Base-by-base conservation (phyloP, 2,329 filamentous ascomycete species). In the Aspergillus sp. region DNA sequence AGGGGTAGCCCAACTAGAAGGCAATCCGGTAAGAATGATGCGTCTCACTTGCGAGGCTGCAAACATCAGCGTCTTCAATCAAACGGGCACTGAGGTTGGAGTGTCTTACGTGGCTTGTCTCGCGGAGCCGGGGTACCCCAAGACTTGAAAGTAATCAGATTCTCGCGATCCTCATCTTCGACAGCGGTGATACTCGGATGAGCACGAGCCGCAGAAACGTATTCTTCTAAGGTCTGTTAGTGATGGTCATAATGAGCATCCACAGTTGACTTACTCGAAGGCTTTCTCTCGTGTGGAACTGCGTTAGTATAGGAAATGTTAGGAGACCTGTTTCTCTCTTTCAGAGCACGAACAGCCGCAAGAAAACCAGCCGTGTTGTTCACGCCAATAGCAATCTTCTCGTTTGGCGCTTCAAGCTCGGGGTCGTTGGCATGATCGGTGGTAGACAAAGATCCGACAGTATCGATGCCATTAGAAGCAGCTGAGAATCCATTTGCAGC, bases 11-110 rank as follows among this genome's bases (percentile, higher is more conserved):
- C 63, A 63, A 35, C 50, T 51, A 3, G 54, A 45, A 1, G 71
- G 70, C n/a, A 73, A 58, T n/a, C 60, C 55, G 15, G 55, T 61
- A 43, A 73, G 59, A 7, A 69, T 53, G 20, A 71, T 53, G 3
- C 60, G 65, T 25, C 68, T 59, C 43, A 56, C 52, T 27, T 54
- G 55, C 39, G 58, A 49, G 33, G 60, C 60, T 63, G n/a, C 4
- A 12, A 44, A 45, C 15, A 9, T 27, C 23, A 49, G 22, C 44
- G 44, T 22, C 13, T 42, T 38, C 41, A 19, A 19, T 41, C 5
- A 17, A 13, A 33, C n/a, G 7, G 41, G 3, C 46, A 15, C 37
- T 37, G 39, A 43, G 19, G 19, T 33, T 32, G 12, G 20, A 25
- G 17, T 5, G 33, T 41, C 46, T 41, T 62, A 66, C 62, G 53